Evolutionary conservation across 257 asterid species (phyloP).

Genomic region (Lycium barbarum): DNA sequence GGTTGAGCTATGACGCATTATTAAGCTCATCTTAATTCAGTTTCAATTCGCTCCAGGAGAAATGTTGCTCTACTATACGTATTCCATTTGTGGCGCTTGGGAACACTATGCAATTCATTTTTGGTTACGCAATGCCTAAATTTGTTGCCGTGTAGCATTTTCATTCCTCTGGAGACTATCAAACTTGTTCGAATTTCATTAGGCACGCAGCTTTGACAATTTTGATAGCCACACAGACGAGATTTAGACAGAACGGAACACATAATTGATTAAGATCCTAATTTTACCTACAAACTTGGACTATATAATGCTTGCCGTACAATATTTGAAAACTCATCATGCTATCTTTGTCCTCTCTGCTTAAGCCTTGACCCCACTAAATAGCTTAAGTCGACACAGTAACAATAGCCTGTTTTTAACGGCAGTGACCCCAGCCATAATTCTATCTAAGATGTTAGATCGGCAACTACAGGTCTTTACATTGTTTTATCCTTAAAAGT

Average conservation of each 20-base stretch:
- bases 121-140: background rate
- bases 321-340: background rate
- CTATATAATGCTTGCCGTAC: conserved; percentile 20
- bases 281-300: conserved; percentile 11
- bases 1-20: background rate
- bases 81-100: background rate
- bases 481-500: background rate
- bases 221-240: background rate
- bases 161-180: background rate
- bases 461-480: background rate
- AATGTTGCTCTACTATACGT: background rate
- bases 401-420: background rate
- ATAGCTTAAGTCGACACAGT: background rate
- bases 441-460: background rate
- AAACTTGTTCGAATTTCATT: background rate
- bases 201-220: conserved; percentile 28
- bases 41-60: background rate
- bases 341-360: background rate
- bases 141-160: conserved; percentile 7
- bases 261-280: conserved; percentile 20
- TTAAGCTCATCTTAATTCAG: background rate
- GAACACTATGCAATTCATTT: background rate
- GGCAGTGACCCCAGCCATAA: background rate
- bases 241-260: background rate
- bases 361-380: conserved; percentile 16